Evolutionary conservation across 2,329 filamentous ascomycete species (phyloP).

Genomic region (Talaromyces sp.): DNA sequence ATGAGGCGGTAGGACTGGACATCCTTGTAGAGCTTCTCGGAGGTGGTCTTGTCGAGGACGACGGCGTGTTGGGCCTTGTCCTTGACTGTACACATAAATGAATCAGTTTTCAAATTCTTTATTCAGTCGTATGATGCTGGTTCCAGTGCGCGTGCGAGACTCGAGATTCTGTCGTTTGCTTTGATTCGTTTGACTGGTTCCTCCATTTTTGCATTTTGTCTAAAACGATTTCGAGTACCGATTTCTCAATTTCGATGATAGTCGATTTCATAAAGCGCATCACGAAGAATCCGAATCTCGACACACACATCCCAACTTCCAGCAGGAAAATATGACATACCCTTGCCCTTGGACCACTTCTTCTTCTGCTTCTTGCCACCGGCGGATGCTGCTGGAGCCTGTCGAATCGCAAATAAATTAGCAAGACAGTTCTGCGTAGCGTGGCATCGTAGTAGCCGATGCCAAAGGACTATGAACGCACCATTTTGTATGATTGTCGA

Average conservation of each 20-base stretch:
- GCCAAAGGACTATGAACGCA: conserved; percentile 23
- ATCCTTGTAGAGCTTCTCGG: conserved; percentile 99
- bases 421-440: conserved; percentile 7
- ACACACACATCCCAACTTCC: conserved; percentile 13
- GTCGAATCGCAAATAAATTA: conserved; percentile 23
- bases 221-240: too few species aligned
- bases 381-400: conserved; percentile 50
- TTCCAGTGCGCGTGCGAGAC: conserved; percentile 2
- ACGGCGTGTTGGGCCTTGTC: conserved; percentile 99
- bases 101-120: conserved; percentile 1
- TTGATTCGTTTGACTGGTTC: not conserved
- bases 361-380: conserved; percentile 56
- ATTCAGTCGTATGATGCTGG: not conserved
- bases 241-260: not conserved
- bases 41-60: conserved; percentile 95
- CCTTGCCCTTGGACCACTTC: conserved; percentile 60
- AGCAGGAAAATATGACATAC: conserved; percentile 39
- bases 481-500: conserved; percentile 41
- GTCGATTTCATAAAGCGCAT: too few species aligned
- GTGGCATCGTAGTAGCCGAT: not conserved
- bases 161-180: not conserved
- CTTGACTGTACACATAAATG: conserved; percentile 71
- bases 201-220: not conserved
- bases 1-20: conserved; percentile 99
- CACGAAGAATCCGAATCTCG: conserved; percentile 8